Evolutionary conservation across 805 yeast species (phyloP).

Genomic region (Saturnispora serradocipensis): DNA sequence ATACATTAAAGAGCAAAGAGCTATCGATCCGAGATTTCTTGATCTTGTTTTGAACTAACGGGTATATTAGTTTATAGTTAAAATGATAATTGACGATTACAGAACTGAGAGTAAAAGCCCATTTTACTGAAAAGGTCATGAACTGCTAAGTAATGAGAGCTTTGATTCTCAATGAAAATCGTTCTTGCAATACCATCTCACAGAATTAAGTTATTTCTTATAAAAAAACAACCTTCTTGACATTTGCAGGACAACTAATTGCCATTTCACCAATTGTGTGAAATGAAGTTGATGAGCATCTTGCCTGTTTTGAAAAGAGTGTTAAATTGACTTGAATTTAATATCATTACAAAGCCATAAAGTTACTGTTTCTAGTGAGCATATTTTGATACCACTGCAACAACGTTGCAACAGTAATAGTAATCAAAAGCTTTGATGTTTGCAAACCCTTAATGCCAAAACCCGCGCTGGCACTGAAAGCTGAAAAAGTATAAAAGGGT

Average conservation of each 20-base stretch:
- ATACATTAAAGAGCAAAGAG: slow-evolving; percentile 61
- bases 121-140: too few species aligned
- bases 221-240: too few species aligned
- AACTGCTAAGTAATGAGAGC: too few species aligned
- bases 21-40: slow-evolving; percentile 55
- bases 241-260: neutral
- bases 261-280: neutral
- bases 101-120: neutral
- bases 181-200: too few species aligned
- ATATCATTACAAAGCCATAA: neutral
- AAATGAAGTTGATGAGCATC: neutral
- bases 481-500: neutral
- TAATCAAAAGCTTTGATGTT: neutral
- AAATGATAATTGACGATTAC: neutral
- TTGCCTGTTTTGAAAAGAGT: neutral
- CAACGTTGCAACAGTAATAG: neutral
- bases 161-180: too few species aligned
- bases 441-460: neutral
- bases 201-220: too few species aligned
- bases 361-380: neutral
- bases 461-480: neutral
- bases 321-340: neutral
- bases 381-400: neutral
- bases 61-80: neutral
- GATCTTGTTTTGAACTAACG: slow-evolving; percentile 6